Evolutionary conservation across 129 eudicot species (phyloP), one percentile per base, ranked within the genome.

Genomic region (Apium graveolens): DNA sequence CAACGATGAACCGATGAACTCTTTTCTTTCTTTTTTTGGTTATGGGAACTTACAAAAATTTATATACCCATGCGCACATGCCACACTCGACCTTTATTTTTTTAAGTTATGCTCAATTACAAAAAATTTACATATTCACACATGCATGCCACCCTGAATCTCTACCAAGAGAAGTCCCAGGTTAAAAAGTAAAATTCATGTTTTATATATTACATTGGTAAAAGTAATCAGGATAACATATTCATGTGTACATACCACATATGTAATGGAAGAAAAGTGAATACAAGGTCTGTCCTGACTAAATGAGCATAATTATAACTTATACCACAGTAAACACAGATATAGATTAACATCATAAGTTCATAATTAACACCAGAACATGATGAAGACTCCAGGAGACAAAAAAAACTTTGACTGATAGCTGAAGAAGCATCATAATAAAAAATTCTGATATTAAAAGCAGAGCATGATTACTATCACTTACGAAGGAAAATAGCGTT

Each of bases 401-500:
- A 35, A 35, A 35, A n/a, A 60, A 18, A 66, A 66, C 39, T 31
- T 11, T 13, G 5, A 14, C 31, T 27, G 16, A 65, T 29, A 66
- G 72, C 72, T 14, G 39, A 66, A 60, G 21, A 12, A 63, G 38
- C 37, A 63, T 31, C 10, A 31, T 11, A 11, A 66, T 66, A 32
- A 11, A 66, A 66, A 31, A 14, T 31, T 39, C 20, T 4, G 39
- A 29, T 31, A 13, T 66, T 63, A 4, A 3, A 66, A 79, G 76
- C 63, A 75, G 17, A 75, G 32, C 18, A 44, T 21, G 24, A 31
- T 12, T 31, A 66, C 10, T 75, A 76, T 60, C 81, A 87, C 97
- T 88, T 84, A 93, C 98, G 69, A 74, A 20, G 96, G 98, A 80
- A 93, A 86, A 84, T 87, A 88, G 73, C 65, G 79, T 60, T 82